Evolutionary conservation across 2,329 filamentous ascomycete genomes (phyloP), one percentile per base, ranked within the genome.

Genomic region (Thelonectria discophora): DNA sequence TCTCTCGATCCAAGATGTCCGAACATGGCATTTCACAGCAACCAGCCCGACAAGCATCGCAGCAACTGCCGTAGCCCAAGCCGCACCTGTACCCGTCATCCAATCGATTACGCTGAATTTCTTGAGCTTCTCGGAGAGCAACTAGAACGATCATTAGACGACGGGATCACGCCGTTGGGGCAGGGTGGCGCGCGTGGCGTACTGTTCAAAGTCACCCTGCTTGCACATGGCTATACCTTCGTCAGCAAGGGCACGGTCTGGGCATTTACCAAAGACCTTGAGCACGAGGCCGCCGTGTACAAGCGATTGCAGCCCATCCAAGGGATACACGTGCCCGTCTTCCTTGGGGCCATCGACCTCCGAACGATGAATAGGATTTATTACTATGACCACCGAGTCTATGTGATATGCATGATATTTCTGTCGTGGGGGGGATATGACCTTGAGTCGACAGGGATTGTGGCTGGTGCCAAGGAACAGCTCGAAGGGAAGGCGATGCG

Each of bases 211-310:
- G 67, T 82, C 4, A 78, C 75, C 9, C 72, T 83, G 40, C 65
- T 76, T 21, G 69, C 61, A 2, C 75, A 81, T 62, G 75, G 78
- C 61, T 83, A 82, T 69, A 80, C 75, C 2, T 77, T 83, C 47
- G 69, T 78, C 27, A 69, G 74, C 51, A 83, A 84, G 65, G 76
- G 76, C 20, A 81, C 74, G 1, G 69, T 77, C 2, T 24, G 15
- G 20, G 71, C 61, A 17, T 78, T 77, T 18, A 62, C 76, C 32
- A 15, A 45, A 5, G 71, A 77, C 59, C 75, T 80, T 6, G 40
- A 75, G 60, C 69, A 79, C 43, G 75, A 81, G 65, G 72, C 70
- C 3, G 49, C 46, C 1, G 69, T 81, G 0, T 81, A 81, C 60
- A 10, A 66, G 12, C 72, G 70, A n/a, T 70, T 80, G 0, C 17